Percentiles rank a stretch among this genome's conserved stretches.
Evolutionary conservation across 768 basidiomycete genomes (phyloP).

Genomic region (Albatrellus ellisii): DNA sequence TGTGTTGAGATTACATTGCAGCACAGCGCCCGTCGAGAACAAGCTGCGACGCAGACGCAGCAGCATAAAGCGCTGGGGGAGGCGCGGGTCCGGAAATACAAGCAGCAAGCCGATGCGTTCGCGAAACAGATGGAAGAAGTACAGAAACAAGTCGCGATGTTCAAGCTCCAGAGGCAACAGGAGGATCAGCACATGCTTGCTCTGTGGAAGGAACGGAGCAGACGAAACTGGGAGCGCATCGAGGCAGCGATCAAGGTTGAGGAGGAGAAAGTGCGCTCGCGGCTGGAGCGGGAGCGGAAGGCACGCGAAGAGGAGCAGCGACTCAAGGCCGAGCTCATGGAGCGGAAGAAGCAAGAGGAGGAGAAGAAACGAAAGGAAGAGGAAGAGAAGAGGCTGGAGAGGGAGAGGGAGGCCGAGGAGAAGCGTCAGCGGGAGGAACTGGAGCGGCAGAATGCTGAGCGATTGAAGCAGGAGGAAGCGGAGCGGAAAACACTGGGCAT

Average conservation of each 20-base stretch:
- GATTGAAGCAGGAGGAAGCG: slow-evolving; percentile 25
- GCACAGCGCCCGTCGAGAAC: slow-evolving; percentile 27
- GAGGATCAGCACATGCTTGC: slow-evolving; percentile 32
- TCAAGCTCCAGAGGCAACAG: slow-evolving; percentile 31
- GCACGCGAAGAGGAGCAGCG: slow-evolving; percentile 17
- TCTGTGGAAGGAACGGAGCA: slow-evolving; percentile 33
- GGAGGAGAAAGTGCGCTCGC: slow-evolving; percentile 41
- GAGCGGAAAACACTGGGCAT: slow-evolving; percentile 34
- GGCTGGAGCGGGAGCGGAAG: slow-evolving; percentile 40
- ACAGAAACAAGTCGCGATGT: slow-evolving; percentile 26
- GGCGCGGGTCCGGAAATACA: slow-evolving; percentile 12
- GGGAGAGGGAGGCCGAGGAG: slow-evolving; percentile 24
- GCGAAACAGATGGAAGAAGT: slow-evolving; percentile 42
- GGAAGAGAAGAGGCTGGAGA: slow-evolving; percentile 18
- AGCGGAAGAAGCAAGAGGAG: slow-evolving; percentile 10
- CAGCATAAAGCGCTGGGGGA: slow-evolving; percentile 10
- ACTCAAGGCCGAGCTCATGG: slow-evolving; percentile 17
- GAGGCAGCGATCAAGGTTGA: slow-evolving; percentile 50
- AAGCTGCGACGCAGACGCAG: slow-evolving; percentile 13
- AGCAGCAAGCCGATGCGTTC: slow-evolving; percentile 27
- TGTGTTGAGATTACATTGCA: slow-evolving; percentile 10
- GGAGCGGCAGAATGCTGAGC: slow-evolving; percentile 23
- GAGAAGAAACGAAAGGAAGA: slow-evolving; percentile 14
- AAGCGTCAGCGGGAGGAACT: slow-evolving; percentile 19
- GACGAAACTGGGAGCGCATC: slow-evolving; percentile 38